Evolutionary conservation across 768 basidiomycete species (phyloP), one percentile per base, ranked within the genome.

Genomic region (Suillus discolor): DNA sequence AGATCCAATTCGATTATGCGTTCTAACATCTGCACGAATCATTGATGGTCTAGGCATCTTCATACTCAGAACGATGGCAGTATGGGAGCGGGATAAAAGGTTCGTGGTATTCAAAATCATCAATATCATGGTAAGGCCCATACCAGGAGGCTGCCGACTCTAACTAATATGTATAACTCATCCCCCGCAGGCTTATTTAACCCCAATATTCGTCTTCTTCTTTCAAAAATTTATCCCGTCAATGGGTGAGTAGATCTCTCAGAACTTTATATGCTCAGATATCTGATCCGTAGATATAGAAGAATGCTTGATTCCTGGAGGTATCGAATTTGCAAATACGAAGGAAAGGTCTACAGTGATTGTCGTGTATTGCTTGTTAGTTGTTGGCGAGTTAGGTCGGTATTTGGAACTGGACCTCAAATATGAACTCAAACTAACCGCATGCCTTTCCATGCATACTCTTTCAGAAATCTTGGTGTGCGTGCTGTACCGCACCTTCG

Each of bases 301-400:
- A 23, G 47, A 49, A 23, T 49, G 47, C 12, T 23, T n/a, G n/a
- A 23, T 49, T 12, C 47, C 47, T 6, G 47, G 47, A n/a, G 47
- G n/a, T 23, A 6, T 16, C 36, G n/a, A n/a, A 38, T 23, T 38
- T 57, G 6, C 38, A 7, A n/a, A n/a, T 57, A 23, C 20, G 34
- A 12, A n/a, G n/a, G 28, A n/a, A 38, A 23, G n/a, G 13, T 38
- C 36, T 23, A 4, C 7, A 23, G 20, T 57, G 18, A 36, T 36
- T 57, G 36, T 15, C n/a, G 55, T 57, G 55, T 57, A 57, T n/a
- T 38, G n/a, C n/a, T 15, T 57, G 36, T 36, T 57, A 23, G 36
- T 20, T 57, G 36, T 8, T 23, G 36, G 20, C 55, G 55, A 57
- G n/a, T 23, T n/a, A 23, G 31, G 55, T 57, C 23, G 4, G n/a